Evolutionary conservation across 2,329 filamentous ascomycete genomes (phyloP).

Genomic region (Penicillium janthinellum): DNA sequence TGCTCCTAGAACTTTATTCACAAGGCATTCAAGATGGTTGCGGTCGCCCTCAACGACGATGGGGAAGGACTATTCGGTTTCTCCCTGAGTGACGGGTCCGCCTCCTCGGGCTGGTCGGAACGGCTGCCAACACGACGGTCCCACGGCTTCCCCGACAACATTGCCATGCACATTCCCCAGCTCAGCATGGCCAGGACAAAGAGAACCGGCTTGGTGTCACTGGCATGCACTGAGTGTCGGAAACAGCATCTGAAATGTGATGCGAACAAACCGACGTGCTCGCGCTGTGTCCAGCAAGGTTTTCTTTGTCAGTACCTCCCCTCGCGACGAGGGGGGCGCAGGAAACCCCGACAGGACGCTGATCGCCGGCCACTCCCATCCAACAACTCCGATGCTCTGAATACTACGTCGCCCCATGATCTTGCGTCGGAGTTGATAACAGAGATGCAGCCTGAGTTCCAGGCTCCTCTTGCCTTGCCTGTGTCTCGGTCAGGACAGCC

Average conservation of each 20-base stretch:
- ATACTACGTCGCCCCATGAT: slow-evolving; percentile 9
- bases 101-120: not conserved
- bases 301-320: slow-evolving; percentile 68
- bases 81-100: not conserved
- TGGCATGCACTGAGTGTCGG: slow-evolving; percentile 50
- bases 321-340: slow-evolving; percentile 64
- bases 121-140: not conserved
- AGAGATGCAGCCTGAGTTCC: slow-evolving; percentile 7
- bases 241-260: slow-evolving; percentile 74
- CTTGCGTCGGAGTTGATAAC: not conserved
- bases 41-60: not conserved
- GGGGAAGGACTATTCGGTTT: not conserved
- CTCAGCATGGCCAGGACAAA: slow-evolving; percentile 25
- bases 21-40: not conserved
- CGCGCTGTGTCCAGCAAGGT: slow-evolving; percentile 61
- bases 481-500: slow-evolving; percentile 11
- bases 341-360: slow-evolving; percentile 32
- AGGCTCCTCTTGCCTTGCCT: slow-evolving; percentile 13
- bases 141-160: not conserved
- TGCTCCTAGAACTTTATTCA: not conserved
- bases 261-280: slow-evolving; percentile 64
- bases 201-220: slow-evolving; percentile 36
- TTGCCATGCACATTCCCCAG: not conserved
- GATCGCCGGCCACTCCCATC: slow-evolving; percentile 16
- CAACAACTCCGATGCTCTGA: slow-evolving; percentile 12